phyloP scores from a whole-genome alignment of 345 rosid species.

The Hibiscus trionum region DNA sequence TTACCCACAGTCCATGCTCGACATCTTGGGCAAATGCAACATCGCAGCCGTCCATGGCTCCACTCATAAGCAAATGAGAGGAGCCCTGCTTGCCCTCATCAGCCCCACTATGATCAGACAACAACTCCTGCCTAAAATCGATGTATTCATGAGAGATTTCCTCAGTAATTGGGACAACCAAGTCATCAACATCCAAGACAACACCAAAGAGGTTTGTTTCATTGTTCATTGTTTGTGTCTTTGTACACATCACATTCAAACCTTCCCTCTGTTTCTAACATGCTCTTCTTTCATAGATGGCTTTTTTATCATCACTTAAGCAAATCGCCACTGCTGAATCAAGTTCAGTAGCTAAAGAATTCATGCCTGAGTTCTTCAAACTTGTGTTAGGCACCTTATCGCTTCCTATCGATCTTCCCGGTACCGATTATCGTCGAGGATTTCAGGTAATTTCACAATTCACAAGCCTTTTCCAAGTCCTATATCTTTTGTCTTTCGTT shows the following conservation, averaged over 20 bases:
- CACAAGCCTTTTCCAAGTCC: background rate
- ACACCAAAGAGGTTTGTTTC: conserved; percentile 62
- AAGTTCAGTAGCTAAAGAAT: conserved; percentile 24
- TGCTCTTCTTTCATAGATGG: conserved; percentile 42
- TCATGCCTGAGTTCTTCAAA: conserved; percentile 62
- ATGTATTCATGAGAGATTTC: conserved; percentile 74
- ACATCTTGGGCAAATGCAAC: conserved; percentile 84
- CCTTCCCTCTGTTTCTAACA: conserved; percentile 5
- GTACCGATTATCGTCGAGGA: conserved; percentile 53
- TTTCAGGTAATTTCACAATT: background rate
- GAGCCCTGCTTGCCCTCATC: conserved; percentile 64
- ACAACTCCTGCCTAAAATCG: conserved; percentile 72
- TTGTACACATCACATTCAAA: background rate
- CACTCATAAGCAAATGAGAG: conserved; percentile 77
- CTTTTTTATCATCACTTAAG: conserved; percentile 57
- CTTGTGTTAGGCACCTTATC: conserved; percentile 65
- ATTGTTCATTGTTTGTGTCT: background rate
- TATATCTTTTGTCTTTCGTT: background rate
- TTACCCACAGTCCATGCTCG: conserved; percentile 88
- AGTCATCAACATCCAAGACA: conserved; percentile 26
- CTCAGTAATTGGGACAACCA: conserved; percentile 58
- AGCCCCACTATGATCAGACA: conserved; percentile 70
- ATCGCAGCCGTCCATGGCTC: conserved; percentile 95
- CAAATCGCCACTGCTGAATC: conserved; percentile 47
- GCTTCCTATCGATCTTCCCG: conserved; percentile 63